phyloP scores from a whole-genome alignment of 2,329 filamentous ascomycete species.

The Lecanicillium sp. region DNA sequence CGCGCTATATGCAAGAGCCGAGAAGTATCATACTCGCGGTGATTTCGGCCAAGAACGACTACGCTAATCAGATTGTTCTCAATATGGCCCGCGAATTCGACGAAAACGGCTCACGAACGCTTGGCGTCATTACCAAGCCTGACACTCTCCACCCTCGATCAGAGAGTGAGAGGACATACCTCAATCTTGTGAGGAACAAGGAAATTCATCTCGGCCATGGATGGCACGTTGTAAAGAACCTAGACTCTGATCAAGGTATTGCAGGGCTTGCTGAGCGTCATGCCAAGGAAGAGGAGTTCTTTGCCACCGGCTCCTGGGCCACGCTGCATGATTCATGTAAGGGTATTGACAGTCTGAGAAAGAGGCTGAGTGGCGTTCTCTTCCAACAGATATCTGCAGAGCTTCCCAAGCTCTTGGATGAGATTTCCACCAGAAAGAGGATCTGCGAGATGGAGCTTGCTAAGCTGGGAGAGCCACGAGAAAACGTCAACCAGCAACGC shows the following conservation, averaged over 20 bases:
- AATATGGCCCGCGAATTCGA: conserved; percentile 1
- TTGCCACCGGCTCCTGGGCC: conserved; percentile 32
- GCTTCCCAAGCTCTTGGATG: conserved; percentile 35
- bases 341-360: conserved; percentile 40
- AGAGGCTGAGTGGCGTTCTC: conserved; percentile 43
- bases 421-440: conserved; percentile 29
- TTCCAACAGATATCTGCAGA: conserved; percentile 36
- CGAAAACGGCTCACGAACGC: conserved; percentile 29
- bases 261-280: conserved; percentile 27
- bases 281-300: conserved; percentile 32
- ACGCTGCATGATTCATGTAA: conserved; percentile 24
- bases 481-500: conserved; percentile 37
- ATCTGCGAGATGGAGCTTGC: conserved; percentile 29
- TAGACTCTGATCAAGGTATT: conserved; percentile 28
- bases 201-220: conserved; percentile 40
- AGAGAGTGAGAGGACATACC: conserved; percentile 29
- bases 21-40: conserved; percentile 39
- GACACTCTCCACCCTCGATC: conserved; percentile 29
- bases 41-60: conserved; percentile 31
- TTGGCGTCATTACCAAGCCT: conserved; percentile 53
- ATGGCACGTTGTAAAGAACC: conserved; percentile 46
- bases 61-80: conserved; percentile 26
- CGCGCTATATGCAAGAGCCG: conserved; percentile 29
- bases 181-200: conserved; percentile 35
- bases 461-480: conserved; percentile 40